Conservation (phyloP, 352 stramenopile genomes). For the Pythium brachiatum region DNA sequence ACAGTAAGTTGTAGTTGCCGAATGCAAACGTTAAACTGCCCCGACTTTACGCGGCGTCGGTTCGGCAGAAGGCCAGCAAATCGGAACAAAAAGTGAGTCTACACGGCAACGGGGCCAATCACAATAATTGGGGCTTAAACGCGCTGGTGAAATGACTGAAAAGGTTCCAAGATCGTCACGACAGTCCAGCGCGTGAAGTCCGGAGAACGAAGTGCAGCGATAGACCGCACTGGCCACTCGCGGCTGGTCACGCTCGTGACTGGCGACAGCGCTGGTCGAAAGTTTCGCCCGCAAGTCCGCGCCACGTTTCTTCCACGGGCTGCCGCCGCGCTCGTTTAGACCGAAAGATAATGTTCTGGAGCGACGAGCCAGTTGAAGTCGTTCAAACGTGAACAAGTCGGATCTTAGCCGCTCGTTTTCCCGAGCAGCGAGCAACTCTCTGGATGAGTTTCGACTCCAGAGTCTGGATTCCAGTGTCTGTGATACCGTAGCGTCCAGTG, state of each 20-base stretch:
- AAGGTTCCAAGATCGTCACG: conserved; percentile 3
- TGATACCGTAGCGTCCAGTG: neutral
- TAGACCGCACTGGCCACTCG: conserved; percentile 7
- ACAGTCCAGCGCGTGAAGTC: conserved; percentile 12
- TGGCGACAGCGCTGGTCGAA: conserved; percentile 1
- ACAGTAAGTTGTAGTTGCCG: conserved; percentile 6
- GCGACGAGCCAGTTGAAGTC: neutral
- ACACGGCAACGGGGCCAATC: conserved; percentile 5
- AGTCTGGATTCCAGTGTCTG: neutral
- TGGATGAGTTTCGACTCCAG: neutral
- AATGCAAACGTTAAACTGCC: conserved; percentile 12
- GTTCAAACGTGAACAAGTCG: neutral
- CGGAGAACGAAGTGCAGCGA: conserved; percentile 16
- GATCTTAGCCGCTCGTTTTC: neutral
- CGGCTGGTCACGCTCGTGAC: neutral
- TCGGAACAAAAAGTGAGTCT: conserved; percentile 12
- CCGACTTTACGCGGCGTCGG: conserved; percentile 9
- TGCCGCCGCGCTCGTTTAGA: neutral
- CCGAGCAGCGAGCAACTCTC: neutral
- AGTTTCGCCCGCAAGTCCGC: neutral
- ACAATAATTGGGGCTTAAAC: neutral
- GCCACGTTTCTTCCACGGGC: neutral
- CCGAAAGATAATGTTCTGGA: neutral
- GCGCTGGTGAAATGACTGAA: neutral
- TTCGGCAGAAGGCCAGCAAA: conserved; percentile 13